Conservation (phyloP, 2,329 filamentous ascomycete species). For the Phialemonium atrogriseum region DNA sequence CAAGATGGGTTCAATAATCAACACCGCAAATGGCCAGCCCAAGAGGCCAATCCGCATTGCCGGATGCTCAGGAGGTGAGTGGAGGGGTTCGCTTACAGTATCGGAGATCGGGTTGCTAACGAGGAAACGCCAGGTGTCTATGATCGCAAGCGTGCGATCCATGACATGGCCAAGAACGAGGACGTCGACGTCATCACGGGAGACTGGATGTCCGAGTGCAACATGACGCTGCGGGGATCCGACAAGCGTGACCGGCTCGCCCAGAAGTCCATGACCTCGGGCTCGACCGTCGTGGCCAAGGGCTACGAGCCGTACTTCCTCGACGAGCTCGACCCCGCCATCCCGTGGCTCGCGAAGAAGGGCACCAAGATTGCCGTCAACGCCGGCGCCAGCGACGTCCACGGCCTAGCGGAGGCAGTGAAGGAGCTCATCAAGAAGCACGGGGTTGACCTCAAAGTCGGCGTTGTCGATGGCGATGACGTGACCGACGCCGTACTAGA, state of each 20-base stretch:
- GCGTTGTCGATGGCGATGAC: constrained; percentile 24
- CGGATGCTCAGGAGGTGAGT: constrained; percentile 18
- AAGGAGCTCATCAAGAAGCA: constrained; percentile 11
- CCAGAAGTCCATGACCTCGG: constrained; percentile 17
- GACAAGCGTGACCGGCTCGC: constrained; percentile 18
- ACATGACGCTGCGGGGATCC: constrained; percentile 20
- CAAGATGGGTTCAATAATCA: constrained; percentile 10
- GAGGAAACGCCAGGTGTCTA: constrained; percentile 22
- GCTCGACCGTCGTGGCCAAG: constrained; percentile 15
- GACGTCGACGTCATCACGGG: constrained; percentile 21
- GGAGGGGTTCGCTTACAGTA: background rate
- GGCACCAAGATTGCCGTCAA: constrained; percentile 27
- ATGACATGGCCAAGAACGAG: constrained; percentile 23
- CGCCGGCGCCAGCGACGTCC: constrained; percentile 17
- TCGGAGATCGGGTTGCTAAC: background rate
- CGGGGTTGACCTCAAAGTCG: constrained; percentile 19
- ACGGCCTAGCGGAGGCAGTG: background rate
- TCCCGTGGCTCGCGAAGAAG: constrained; percentile 18
- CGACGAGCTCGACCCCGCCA: constrained; percentile 21
- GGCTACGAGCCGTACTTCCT: constrained; percentile 33
- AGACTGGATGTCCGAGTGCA: constrained; percentile 23
- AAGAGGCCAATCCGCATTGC: constrained; percentile 19
- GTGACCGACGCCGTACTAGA: constrained; percentile 10
- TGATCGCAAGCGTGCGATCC: constrained; percentile 29
- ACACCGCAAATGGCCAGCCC: constrained; percentile 6